These are phyloP conservation scores for Barbarea vulgaris DNA, from an alignment of 345 rosid genomes.

Conservation along the genomic window DNA sequence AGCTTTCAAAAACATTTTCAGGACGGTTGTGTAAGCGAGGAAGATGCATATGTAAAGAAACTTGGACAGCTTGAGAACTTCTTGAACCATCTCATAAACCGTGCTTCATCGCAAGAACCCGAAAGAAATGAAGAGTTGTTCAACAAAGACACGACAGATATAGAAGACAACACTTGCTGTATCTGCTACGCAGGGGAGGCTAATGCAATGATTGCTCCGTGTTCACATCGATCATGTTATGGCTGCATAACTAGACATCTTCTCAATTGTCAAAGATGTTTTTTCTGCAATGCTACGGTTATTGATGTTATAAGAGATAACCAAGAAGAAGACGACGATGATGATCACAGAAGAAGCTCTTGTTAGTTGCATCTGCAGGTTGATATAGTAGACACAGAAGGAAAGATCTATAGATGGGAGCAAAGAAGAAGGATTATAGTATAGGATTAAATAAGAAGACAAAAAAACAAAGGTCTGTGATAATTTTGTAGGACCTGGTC, in stretches of 20 bases:
- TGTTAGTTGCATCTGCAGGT: constrained; percentile 20
- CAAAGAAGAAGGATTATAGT: constrained; percentile 22
- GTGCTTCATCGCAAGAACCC: constrained; percentile 43
- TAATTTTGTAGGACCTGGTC: constrained; percentile 35
- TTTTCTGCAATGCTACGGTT: constrained; percentile 90
- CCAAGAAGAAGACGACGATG: constrained; percentile 16
- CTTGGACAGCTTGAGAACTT: constrained; percentile 68
- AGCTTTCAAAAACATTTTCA: constrained; percentile 31
- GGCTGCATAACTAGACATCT: constrained; percentile 98
- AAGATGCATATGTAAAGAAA: constrained; percentile 53
- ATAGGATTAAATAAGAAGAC: constrained; percentile 30
- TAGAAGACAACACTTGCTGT: constrained; percentile 73
- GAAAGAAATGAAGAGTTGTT: constrained; percentile 42
- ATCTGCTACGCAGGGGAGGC: constrained; percentile 74
- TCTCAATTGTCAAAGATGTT: constrained; percentile 86
- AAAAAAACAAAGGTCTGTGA: constrained; percentile 29
- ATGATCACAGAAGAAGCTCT: constrained; percentile 17
- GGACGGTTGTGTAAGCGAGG: constrained; percentile 65
- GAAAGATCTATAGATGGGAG: constrained; percentile 15
- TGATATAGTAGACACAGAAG: constrained; percentile 26
- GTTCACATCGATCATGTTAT: constrained; percentile 83
- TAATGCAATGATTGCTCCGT: constrained; percentile 73
- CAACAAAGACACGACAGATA: constrained; percentile 44
- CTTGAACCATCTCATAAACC: constrained; percentile 57
- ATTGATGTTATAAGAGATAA: constrained; percentile 51